Evolutionary conservation across 805 yeast genomes (phyloP), one percentile per base, ranked within the genome.

Genomic region (Kuraishia piskuri): DNA sequence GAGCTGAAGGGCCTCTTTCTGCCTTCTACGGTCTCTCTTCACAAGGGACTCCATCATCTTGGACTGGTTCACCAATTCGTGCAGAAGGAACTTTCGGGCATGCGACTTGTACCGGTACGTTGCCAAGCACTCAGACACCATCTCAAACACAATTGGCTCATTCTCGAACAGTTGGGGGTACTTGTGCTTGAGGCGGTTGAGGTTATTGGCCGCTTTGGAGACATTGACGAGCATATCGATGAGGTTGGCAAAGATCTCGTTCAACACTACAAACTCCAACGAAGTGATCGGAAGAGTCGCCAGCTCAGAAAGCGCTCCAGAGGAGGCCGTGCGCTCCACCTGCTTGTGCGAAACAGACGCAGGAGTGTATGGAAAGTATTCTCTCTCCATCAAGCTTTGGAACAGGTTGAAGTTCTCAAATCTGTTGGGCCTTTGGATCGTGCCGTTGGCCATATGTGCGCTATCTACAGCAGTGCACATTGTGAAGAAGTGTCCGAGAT

Each of bases 31-130:
- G 53, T 78, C 81, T 50, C 74, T 68, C 61, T 70, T 74, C 37
- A 80, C 72, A 51, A 83, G 58, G 12, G 67, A 66, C 55, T 83
- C 88, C 63, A 86, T 67, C 48, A 82, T 70, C 31, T 71, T 71
- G 12, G 76, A 71, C 57, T 78, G 77, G 52, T 80, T 78, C 58
- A 88, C 80, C 52, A 86, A 68, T 47, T 84, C 91, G 60, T 84
- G 77, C 17, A 90, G 70, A 14, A 67, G 50, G 61, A 83, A 85
- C 57, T 80, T 75, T 40, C 96, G 70, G 20, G 80, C 81, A 3
- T 80, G 79, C 52, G 79, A 81, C 57, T 84, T 79, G 66, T 81
- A 87, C 50, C 75, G 77, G 73, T 68, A 90, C 64, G 66, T 72
- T 58, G 74, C 86, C 75, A 75, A 75, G 60, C 72, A 75, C 53